Base-by-base conservation (phyloP, 257 asterid genomes). In the Solanum gracilifrons region DNA sequence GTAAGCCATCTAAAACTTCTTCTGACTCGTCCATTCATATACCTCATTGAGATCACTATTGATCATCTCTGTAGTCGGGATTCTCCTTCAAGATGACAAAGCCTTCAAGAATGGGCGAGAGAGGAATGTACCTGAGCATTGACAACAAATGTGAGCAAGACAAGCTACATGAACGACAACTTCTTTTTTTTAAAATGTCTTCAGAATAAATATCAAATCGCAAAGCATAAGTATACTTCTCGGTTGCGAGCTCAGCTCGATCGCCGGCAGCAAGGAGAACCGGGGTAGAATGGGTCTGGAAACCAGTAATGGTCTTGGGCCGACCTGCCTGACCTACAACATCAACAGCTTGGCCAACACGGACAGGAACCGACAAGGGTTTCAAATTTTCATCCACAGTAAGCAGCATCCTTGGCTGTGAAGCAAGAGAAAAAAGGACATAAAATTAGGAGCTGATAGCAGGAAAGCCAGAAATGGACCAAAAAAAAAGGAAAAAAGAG, bases 311-410 rank as follows among this genome's bases (percentile, higher is more conserved):
- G 83, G 99, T 97, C 92, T 95, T 97, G 76, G 99, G 99, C 21
- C 98, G 98, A 84, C 98, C 99, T 0, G 99, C 98, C 87, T 95
- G 99, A 51, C 99, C 99, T 10, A 97, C 99, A 35, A 96, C 98
- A 89, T 96, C 99, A 20, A 97, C 98, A 62, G 99, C 99, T 89
- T 97, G 98, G 18, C 99, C 99, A 69, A 97, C 99, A 10, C 99
- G 98, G 15, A 97, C 99, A 12, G 99, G 98, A 31, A 97, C 98
- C 2, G 98, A 93, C 60, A 97, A 89, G 31, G 99, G 98, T 83
- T 97, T 96, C 87, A 96, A 92, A 89, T 95, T 93, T 87, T 96
- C 99, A 87, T 97, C 99, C 51, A 97, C 98, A 0, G 99, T 97
- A 92, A 97, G 75, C 85, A 97, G 58, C 99, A 97, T 97, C 91